These are phyloP conservation scores for Pholiota molesta DNA, from an alignment of 768 basidiomycete genomes.

Conservation along the genomic window DNA sequence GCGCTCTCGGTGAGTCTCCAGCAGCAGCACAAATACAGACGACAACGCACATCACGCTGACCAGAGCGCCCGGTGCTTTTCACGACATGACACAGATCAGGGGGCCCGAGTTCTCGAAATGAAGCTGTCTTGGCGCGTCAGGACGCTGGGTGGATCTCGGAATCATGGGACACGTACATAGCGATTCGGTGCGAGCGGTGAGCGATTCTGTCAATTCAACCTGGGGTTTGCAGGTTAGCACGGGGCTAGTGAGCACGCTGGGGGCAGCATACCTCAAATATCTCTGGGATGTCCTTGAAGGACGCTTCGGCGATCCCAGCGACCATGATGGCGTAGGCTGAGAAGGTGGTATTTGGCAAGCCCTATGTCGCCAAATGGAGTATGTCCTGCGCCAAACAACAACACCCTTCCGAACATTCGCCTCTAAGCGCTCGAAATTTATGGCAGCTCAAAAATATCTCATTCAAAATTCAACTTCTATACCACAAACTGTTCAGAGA, in stretches of 20 bases:
- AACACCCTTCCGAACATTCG: neutral
- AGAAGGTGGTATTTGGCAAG: slow-evolving; percentile 9
- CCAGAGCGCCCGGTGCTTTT: slow-evolving; percentile 87
- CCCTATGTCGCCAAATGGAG: slow-evolving; percentile 3
- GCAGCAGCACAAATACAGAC: neutral
- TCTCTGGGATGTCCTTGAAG: slow-evolving; percentile 94
- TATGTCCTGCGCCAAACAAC: neutral
- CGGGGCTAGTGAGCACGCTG: neutral
- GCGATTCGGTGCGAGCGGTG: slow-evolving; percentile 86
- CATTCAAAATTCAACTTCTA: too few species aligned
- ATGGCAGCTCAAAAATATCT: too few species aligned
- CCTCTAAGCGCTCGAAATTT: neutral
- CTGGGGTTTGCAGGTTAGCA: slow-evolving; percentile 37
- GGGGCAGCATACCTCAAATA: slow-evolving; percentile 75
- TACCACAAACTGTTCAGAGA: too few species aligned
- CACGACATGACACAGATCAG: slow-evolving; percentile 94
- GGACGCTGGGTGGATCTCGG: slow-evolving; percentile 8
- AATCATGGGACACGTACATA: slow-evolving; percentile 60
- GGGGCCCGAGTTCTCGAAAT: slow-evolving; percentile 96
- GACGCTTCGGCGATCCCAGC: slow-evolving; percentile 54
- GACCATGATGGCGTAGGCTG: slow-evolving; percentile 27
- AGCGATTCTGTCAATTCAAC: slow-evolving; percentile 91
- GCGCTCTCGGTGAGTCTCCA: slow-evolving; percentile 14
- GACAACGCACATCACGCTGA: slow-evolving; percentile 79
- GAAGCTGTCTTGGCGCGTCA: slow-evolving; percentile 60